Evolutionary conservation across 805 yeast genomes (phyloP).

Genomic region (Ogataea populi-albae): DNA sequence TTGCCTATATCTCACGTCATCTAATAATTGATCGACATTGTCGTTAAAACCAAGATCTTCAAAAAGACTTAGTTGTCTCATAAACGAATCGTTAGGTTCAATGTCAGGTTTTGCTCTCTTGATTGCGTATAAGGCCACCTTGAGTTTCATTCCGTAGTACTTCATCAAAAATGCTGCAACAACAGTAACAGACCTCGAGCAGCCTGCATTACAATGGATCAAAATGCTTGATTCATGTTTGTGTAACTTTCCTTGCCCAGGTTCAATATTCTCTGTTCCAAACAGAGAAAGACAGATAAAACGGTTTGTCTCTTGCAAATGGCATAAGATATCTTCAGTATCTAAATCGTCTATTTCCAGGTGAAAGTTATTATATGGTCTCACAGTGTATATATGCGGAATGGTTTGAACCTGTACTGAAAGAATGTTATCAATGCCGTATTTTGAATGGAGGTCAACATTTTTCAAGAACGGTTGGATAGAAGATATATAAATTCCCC

Average conservation of each 20-base stretch:
- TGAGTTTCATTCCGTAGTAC: constrained; percentile 50
- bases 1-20: constrained; percentile 37
- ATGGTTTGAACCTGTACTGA: constrained; percentile 66
- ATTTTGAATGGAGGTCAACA: constrained; percentile 46
- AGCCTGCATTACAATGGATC: constrained; percentile 53
- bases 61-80: constrained; percentile 67
- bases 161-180: constrained; percentile 49
- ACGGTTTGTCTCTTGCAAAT: constrained; percentile 56
- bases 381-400: constrained; percentile 46
- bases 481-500: constrained; percentile 75
- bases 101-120: constrained; percentile 56
- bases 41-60: constrained; percentile 41
- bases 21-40: constrained; percentile 28
- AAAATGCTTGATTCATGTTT: constrained; percentile 44
- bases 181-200: constrained; percentile 47
- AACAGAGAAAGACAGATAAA: constrained; percentile 68
- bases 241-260: constrained; percentile 24
- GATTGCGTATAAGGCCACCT: constrained; percentile 75
- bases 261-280: constrained; percentile 32
- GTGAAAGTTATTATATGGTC: constrained; percentile 51
- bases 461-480: constrained; percentile 58
- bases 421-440: constrained; percentile 67
- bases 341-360: constrained; percentile 73
- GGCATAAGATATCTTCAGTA: constrained; percentile 59
- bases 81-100: constrained; percentile 72